Percentiles rank a stretch among this genome's conserved stretches.
These are phyloP conservation scores for Botrytis fabae DNA, from an alignment of 2,329 filamentous ascomycete species.

Conservation along the genomic window DNA sequence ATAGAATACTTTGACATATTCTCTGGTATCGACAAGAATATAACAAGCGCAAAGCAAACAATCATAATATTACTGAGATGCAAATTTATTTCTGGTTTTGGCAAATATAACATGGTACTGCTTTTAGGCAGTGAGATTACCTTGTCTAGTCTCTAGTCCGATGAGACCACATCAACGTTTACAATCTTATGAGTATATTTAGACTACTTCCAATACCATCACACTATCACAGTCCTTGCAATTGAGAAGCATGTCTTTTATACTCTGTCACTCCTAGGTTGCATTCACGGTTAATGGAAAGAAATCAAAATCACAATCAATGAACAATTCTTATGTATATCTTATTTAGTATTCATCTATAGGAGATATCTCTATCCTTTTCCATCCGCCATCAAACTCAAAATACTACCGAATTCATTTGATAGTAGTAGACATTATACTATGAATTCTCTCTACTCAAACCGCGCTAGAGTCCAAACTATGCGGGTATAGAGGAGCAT, in stretches of 20 bases:
- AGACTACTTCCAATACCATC: background rate
- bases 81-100: background rate
- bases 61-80: background rate
- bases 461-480: background rate
- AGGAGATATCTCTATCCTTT: background rate
- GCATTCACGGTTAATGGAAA: background rate
- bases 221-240: background rate
- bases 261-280: background rate
- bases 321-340: background rate
- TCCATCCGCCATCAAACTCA: background rate
- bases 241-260: background rate
- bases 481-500: background rate
- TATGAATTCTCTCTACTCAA: too few relatives aligned
- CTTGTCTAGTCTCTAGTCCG: background rate
- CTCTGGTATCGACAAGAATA: background rate
- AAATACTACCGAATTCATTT: background rate
- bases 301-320: background rate
- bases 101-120: fast-evolving
- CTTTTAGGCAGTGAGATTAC: background rate
- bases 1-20: background rate
- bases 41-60: too few relatives aligned
- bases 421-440: background rate
- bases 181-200: fast-evolving
- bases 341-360: background rate
- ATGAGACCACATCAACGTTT: background rate